Base-by-base conservation (phyloP, 2,329 filamentous ascomycete genomes). In the Colletotrichum euphorbiae region DNA sequence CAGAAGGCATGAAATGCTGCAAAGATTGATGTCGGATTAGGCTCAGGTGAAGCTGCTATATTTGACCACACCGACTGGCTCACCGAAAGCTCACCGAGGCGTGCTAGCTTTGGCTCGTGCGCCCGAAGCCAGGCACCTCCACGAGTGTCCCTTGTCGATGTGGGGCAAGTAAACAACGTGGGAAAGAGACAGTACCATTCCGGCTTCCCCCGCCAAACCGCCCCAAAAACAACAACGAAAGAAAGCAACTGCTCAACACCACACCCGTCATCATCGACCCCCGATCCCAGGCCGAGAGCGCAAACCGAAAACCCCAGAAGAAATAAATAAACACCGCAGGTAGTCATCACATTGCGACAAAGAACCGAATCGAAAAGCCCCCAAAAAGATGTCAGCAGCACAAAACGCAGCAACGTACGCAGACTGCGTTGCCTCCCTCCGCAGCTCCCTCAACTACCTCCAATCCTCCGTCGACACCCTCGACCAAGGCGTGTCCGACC, bases 381-480 rank as follows among this genome's bases (percentile, higher is more conserved):
- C 28, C 13, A 19, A n/a, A 38, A 13, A 17, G 19, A 61, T 38
- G 55, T 45, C 40, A 3, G 56, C 62, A 19, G 45, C 65, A 2
- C 61, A 66, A n/a, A 66, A 69, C 55, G 62, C 61, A 33, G 40
- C 48, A 50, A 79, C 80, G 38, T 89, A 89, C 78, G 78, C 78
- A 70, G 85, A 87, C 78, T 90, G 87, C 79, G 87, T 90, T 68
- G 77, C 85, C 60, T 87, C 87, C 19, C 82, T 90, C 21, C 86
- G 86, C 74, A 81, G 81, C 54, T 89, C 87, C n/a, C 85, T 89
- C 70, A 82, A 83, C 67, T 87, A 85, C 74, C 87, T 90, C 74
- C 84, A 89, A 66, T 87, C 86, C 6, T 88, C 88, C 12, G 87
- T 90, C 45, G 77, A 81, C 48, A 88, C 86, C 5, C 83, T 90